Evolutionary conservation across 164 flowering plant genomes (phyloP).

Genomic region (Umbilicus rupestris): DNA sequence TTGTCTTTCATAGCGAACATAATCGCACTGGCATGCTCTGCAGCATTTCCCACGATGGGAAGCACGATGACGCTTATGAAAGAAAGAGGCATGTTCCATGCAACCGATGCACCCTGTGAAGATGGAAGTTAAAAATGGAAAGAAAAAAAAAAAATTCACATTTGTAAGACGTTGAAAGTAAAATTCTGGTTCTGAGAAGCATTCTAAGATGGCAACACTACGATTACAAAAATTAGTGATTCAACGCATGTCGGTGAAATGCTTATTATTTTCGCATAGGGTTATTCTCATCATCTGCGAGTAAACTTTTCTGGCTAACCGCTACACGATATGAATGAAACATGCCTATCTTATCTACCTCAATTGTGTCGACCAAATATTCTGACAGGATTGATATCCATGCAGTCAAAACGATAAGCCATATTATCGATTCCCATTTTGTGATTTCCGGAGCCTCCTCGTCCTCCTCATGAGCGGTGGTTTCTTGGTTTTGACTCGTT

Average conservation of each 20-base stretch:
- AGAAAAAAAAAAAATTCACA: not conserved
- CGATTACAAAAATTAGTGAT: not conserved
- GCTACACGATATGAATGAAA: not conserved
- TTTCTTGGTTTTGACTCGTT: slow-evolving; percentile 25
- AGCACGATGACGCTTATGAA: slow-evolving; percentile 68
- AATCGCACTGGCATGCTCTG: slow-evolving; percentile 77
- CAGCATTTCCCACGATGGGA: slow-evolving; percentile 80
- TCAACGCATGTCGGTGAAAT: not conserved
- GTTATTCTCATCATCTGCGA: too few species aligned
- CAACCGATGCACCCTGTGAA: slow-evolving; percentile 47
- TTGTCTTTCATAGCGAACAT: slow-evolving; percentile 80
- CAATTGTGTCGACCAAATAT: slow-evolving; percentile 51
- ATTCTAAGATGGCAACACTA: not conserved
- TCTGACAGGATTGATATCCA: slow-evolving; percentile 59
- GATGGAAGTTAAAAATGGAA: not conserved
- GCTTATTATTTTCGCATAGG: not conserved
- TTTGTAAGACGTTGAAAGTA: not conserved
- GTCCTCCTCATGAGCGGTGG: slow-evolving; percentile 29
- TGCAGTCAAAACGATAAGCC: slow-evolving; percentile 50
- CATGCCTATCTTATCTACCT: slow-evolving; percentile 21
- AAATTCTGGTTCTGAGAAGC: not conserved
- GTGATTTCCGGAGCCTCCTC: slow-evolving; percentile 56
- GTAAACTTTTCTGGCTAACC: not conserved
- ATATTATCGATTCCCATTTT: slow-evolving; percentile 50
- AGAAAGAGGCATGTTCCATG: slow-evolving; percentile 53